Evolutionary conservation across 306 rosid genomes (phyloP), one percentile per base, ranked within the genome.

Genomic region (Oxytropis ochrocephala): DNA sequence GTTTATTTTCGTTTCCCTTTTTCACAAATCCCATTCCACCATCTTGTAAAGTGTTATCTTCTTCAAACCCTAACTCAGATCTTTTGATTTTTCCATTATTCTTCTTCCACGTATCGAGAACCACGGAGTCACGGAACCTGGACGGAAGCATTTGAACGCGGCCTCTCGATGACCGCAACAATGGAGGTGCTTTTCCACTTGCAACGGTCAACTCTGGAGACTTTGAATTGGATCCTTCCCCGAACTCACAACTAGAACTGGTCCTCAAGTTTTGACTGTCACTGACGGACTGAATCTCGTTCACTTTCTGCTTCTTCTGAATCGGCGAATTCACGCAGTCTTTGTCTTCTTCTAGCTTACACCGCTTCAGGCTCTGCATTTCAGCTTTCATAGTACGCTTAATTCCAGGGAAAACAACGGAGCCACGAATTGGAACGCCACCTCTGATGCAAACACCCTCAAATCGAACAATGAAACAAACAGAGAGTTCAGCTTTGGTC

Each of bases 131-230:
- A 11, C 33, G 82, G 65, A 86, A 85, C 81, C 79, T 86, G 59
- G 91, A 78, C 6, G 98, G 93, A 58, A 77, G 80, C 64, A 62
- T 78, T 82, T 82, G 83, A 41, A 61, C 52, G 6, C 96, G 89
- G 8, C 90, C 91, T 42, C 91, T 82, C 1, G 90, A 84, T 1
- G 96, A 82, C 41, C 64, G 83, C 74, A 56, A 42, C 54, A 76
- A 49, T 7, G 78, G 82, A 8, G 83, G 77, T 38, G 17, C 65
- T 41, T 57, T 54, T 32, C 16, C 58, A 36, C 66, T 62, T 11
- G 16, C 57, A 54, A 35, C 52, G 51, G 76, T 78, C 75, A 57
- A 50, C 27, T 73, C 79, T 73, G 47, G 18, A 17, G 71, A 73
- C 69, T 59, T 73, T 30, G 80, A 80, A 78, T 62, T 74, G 44